These are phyloP conservation scores for Suillus lakei DNA, from an alignment of 768 basidiomycete genomes.

Conservation along the genomic window DNA sequence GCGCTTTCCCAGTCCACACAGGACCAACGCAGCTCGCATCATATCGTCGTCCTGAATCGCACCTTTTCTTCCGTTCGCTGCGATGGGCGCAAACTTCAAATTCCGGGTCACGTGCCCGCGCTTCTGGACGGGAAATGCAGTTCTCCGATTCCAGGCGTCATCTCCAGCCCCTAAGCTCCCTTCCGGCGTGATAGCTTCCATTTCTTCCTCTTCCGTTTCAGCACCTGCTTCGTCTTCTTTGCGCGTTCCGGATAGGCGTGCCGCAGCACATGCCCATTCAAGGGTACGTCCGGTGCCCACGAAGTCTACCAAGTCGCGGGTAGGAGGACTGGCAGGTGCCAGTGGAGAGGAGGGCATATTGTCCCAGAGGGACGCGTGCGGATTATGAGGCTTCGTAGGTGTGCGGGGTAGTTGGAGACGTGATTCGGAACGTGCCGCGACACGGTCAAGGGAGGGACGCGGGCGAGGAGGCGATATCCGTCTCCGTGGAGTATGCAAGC, in stretches of 20 bases:
- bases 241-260: constrained; percentile 47
- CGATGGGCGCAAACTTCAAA: not conserved
- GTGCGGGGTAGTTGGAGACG: constrained; percentile 35
- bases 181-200: constrained; percentile 68
- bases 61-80: constrained; percentile 16
- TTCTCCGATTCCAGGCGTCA: constrained; percentile 37
- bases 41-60: constrained; percentile 60
- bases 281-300: constrained; percentile 31
- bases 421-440: constrained; percentile 36
- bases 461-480: constrained; percentile 35
- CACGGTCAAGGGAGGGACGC: constrained; percentile 36
- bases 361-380: constrained; percentile 33
- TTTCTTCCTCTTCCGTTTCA: constrained; percentile 66
- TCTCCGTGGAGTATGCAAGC: constrained; percentile 29
- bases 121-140: constrained; percentile 1
- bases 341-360: constrained; percentile 50
- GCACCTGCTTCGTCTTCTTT: constrained; percentile 32
- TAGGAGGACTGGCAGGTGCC: constrained; percentile 39
- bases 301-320: constrained; percentile 36
- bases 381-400: constrained; percentile 34
- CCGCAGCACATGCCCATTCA: constrained; percentile 45
- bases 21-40: constrained; percentile 70
- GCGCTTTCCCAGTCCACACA: constrained; percentile 57
- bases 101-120: constrained; percentile 9
- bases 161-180: constrained; percentile 53